phyloP scores from a whole-genome alignment of 140 eudicot species.

The Flaveria floridana region DNA sequence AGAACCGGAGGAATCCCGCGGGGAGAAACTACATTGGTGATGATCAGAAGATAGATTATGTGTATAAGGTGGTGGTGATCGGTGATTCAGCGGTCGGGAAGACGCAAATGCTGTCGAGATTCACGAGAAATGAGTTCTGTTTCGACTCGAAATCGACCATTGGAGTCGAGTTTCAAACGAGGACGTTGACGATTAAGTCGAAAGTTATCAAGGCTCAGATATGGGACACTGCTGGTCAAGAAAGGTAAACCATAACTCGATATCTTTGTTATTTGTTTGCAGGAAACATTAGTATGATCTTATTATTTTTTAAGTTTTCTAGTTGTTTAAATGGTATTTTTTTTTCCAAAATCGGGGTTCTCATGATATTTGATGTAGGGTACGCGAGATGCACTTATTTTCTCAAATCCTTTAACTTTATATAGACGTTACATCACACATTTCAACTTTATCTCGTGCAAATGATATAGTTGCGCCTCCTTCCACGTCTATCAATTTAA shows the following conservation, averaged over 20 bases:
- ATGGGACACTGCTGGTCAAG: conserved; percentile 94
- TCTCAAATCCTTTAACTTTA: no score
- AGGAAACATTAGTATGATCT: not conserved
- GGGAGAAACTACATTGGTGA: conserved; percentile 2
- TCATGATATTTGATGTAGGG: no score
- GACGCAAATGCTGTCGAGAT: conserved; percentile 69
- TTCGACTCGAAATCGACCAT: conserved; percentile 78
- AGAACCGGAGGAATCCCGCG: conserved; percentile 8
- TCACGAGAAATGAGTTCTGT: conserved; percentile 62
- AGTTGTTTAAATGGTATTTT: no score
- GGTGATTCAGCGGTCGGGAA: conserved; percentile 87
- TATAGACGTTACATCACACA: no score
- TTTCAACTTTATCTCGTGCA: no score
- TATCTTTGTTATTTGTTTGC: not conserved
- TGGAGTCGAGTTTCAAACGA: conserved; percentile 75
- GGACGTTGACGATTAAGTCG: conserved; percentile 52
- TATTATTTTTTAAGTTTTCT: not conserved
- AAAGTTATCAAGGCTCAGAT: conserved; percentile 81
- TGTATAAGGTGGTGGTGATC: conserved; percentile 79
- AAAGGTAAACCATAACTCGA: conserved; percentile 39
- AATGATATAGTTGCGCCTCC: no score
- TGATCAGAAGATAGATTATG: conserved; percentile 55
- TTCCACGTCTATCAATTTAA: no score
- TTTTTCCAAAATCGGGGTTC: not conserved
- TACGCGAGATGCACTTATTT: no score